phyloP scores from a whole-genome alignment of 2,329 filamentous ascomycete species.

The Botrytis porri region DNA sequence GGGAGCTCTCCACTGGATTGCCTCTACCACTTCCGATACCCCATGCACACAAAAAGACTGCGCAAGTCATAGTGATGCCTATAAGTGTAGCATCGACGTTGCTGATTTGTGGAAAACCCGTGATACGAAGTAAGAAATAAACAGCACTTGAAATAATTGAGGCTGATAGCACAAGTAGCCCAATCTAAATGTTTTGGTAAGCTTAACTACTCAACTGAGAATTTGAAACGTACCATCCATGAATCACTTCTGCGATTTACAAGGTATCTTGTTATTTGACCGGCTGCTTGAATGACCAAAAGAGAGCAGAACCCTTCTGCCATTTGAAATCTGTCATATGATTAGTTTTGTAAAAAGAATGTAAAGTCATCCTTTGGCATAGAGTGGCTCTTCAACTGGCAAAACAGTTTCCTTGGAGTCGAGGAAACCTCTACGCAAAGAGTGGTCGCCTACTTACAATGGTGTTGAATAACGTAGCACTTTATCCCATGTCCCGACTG shows the following conservation, averaged over 20 bases:
- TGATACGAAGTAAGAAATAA: conserved; percentile 95
- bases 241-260: conserved; percentile 92
- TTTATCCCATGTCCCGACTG: conserved; percentile 86
- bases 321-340: conserved; percentile 65
- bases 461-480: conserved; percentile 86
- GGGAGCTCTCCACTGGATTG: conserved; percentile 90
- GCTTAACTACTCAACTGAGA: conserved; percentile 5
- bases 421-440: neutral
- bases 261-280: conserved; percentile 91
- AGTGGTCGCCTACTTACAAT: conserved; percentile 42
- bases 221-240: conserved; percentile 73
- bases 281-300: conserved; percentile 89
- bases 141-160: conserved; percentile 90
- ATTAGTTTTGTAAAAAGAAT: conserved; percentile 6
- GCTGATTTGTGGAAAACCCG: conserved; percentile 87
- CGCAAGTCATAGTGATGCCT: conserved; percentile 86
- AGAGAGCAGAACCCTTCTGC: conserved; percentile 95
- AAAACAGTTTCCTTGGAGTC: too few species aligned
- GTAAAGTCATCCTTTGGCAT: neutral
- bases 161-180: conserved; percentile 80
- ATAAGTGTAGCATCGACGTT: conserved; percentile 92
- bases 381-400: neutral
- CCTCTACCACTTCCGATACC: conserved; percentile 91
- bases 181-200: conserved; percentile 58
- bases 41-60: conserved; percentile 88